phyloP scores from a whole-genome alignment of 2,329 filamentous ascomycete species.

The Trichoderma arundinaceum region DNA sequence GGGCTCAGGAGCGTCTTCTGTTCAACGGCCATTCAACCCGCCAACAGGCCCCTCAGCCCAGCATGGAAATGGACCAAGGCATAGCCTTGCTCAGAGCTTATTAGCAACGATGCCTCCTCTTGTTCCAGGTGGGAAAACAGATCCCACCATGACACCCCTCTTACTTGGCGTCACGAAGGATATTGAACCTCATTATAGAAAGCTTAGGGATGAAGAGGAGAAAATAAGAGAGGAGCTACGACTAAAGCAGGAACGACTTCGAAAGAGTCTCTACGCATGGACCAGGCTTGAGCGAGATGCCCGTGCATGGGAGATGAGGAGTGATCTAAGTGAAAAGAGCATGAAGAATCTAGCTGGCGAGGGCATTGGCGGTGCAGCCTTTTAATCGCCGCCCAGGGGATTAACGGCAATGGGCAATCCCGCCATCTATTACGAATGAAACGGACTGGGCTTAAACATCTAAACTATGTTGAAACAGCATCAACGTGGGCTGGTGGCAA shows the following conservation, averaged over 20 bases:
- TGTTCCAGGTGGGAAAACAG: constrained; percentile 61
- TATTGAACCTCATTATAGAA: constrained; percentile 59
- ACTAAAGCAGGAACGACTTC: constrained; percentile 59
- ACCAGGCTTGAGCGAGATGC: constrained; percentile 61
- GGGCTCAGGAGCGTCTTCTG: constrained; percentile 48
- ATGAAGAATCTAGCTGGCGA: constrained; percentile 64
- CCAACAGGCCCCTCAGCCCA: constrained; percentile 60
- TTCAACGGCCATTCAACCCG: constrained; percentile 60
- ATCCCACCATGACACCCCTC: constrained; percentile 53
- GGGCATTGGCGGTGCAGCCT: constrained; percentile 60
- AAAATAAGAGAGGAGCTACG: constrained; percentile 60
- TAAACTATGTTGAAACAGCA: neutral
- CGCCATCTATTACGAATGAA: neutral
- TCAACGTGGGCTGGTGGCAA: neutral
- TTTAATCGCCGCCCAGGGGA: constrained; percentile 44
- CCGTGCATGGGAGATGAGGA: constrained; percentile 59
- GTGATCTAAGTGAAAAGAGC: constrained; percentile 61
- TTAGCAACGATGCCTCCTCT: constrained; percentile 58
- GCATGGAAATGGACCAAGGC: constrained; percentile 46
- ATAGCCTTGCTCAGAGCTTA: constrained; percentile 58
- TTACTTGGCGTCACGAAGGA: constrained; percentile 58
- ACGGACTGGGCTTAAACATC: neutral
- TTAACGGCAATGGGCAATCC: neutral
- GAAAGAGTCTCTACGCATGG: constrained; percentile 59
- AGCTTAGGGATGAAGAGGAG: constrained; percentile 64